Base-by-base conservation (phyloP, 2,329 filamentous ascomycete species). In the Lecanoromycetidae sp. region DNA sequence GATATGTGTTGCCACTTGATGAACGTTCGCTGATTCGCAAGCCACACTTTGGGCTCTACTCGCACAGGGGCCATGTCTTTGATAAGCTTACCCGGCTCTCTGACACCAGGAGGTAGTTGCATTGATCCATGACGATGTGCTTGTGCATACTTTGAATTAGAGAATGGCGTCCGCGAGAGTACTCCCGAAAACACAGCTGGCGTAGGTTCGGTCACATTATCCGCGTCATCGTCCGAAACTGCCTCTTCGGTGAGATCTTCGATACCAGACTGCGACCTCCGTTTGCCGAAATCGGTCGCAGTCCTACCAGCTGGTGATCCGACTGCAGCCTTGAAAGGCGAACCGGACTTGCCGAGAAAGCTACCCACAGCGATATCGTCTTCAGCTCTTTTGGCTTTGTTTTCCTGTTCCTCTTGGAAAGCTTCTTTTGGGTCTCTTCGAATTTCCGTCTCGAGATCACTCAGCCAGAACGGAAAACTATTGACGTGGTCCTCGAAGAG, bases 1-100 rank as follows among this genome's bases (percentile, higher is more conserved):
- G 80, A 82, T 58, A 98, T 87, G 63, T 96, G 88, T 70, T 96
- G 86, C 91, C 91, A 98, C 66, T 95, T 96, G 65, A 98, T 82
- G 62, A 95, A 98, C 0, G 91, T 98, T 52, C 53, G 82, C 68
- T 98, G 90, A 65, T 98, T 98, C 46, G 91, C 91, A 48, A 98
- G 80, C 90, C 91, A 98, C 25, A 98, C 90, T 67, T 98, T 98
- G 52, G 87, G 87, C 68, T 98, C 91, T 48, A 98, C 87, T 61
- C 87, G 84, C 54, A 96, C 76, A 29, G 87, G 84, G 3, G 91
- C 90, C 27, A 83, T 77, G 65, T 98, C 93, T 70, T 98, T 98
- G 71, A 98, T 85, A 80, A 90, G 93, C 55, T 79, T 74, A 7
- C 76, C 78, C 1, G 91, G 91, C 60, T 93, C 80, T 19, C 77